Conservation (phyloP, 257 asterid species). For the Solanum pennellii region DNA sequence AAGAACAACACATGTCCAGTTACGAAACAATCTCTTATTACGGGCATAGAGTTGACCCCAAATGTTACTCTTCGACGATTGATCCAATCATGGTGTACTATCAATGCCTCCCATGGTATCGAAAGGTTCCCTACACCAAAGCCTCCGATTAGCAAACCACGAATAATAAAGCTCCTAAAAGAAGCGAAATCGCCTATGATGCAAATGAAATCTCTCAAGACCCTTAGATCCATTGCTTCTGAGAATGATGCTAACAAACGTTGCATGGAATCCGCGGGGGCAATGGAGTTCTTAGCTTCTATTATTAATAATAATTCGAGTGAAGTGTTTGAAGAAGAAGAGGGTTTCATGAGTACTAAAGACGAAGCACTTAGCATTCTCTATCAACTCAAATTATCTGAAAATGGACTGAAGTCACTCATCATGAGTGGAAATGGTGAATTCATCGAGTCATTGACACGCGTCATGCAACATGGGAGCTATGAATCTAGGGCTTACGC, state of each 20-base stretch:
- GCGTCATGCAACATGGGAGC: constrained; percentile 38
- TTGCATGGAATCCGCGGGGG: constrained; percentile 51
- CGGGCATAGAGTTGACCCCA: constrained; percentile 42
- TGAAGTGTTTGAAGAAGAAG: neutral
- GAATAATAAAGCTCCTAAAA: constrained; percentile 36
- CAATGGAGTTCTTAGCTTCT: constrained; percentile 42
- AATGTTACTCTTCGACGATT: constrained; percentile 72
- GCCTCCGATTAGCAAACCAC: constrained; percentile 45
- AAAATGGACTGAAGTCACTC: constrained; percentile 25
- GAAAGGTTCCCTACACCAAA: constrained; percentile 77
- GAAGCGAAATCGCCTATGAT: constrained; percentile 21
- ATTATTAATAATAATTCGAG: constrained; percentile 6
- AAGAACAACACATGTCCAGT: constrained; percentile 52
- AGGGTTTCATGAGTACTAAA: neutral
- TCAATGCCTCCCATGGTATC: constrained; percentile 44
- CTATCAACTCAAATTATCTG: constrained; percentile 42
- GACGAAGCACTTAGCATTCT: constrained; percentile 55
- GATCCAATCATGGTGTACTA: constrained; percentile 77
- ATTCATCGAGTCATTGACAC: constrained; percentile 31
- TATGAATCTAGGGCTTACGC: constrained; percentile 57
- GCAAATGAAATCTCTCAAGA: constrained; percentile 26
- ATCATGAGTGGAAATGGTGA: neutral
- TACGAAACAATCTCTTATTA: constrained; percentile 38
- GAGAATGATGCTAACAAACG: constrained; percentile 47
- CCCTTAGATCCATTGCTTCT: constrained; percentile 54